A percentile compares a stretch with the other conserved stretches of the same genome.
Conservation (phyloP, 1,139 yeast species). For the Debaryomyces udenii region DNA sequence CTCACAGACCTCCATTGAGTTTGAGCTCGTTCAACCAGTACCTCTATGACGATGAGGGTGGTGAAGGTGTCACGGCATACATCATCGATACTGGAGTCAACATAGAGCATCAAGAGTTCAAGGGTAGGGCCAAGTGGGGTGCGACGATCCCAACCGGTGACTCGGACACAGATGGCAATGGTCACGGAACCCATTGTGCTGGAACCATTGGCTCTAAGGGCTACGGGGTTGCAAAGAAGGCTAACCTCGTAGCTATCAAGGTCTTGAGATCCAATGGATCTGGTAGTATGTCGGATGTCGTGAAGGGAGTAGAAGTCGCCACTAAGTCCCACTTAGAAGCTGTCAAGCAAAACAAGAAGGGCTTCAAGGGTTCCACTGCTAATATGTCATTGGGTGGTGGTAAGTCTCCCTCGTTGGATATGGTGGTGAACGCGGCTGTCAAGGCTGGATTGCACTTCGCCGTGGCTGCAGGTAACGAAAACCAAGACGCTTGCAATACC, state of each 20-base stretch:
- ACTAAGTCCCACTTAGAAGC: conserved; percentile 65
- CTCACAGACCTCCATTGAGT: conserved; percentile 80
- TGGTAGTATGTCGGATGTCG: conserved; percentile 79
- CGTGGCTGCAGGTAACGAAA: conserved; percentile 89
- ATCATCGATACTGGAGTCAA: conserved; percentile 94
- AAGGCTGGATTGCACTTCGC: conserved; percentile 81
- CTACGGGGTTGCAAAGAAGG: conserved; percentile 81
- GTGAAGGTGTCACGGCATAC: conserved; percentile 90
- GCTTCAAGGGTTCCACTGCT: conserved; percentile 84
- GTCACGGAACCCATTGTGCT: conserved; percentile 93
- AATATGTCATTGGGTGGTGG: conserved; percentile 93
- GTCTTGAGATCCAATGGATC: conserved; percentile 78
- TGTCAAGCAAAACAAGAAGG: conserved; percentile 57
- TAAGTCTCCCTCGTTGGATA: conserved; percentile 75
- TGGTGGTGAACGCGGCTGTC: conserved; percentile 84
- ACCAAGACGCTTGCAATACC: conserved; percentile 80
- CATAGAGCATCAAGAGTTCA: conserved; percentile 78
- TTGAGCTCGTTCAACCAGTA: conserved; percentile 85
- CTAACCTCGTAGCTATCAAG: conserved; percentile 74
- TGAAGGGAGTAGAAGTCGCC: conserved; percentile 79
- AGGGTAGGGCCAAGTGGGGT: conserved; percentile 94
- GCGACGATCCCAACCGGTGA: conserved; percentile 85
- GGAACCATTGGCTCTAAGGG: conserved; percentile 77
- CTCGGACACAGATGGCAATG: conserved; percentile 85
- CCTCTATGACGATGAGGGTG: conserved; percentile 80